phyloP scores from a whole-genome alignment of 2,329 filamentous ascomycete species.

The Fusarium sp. region DNA sequence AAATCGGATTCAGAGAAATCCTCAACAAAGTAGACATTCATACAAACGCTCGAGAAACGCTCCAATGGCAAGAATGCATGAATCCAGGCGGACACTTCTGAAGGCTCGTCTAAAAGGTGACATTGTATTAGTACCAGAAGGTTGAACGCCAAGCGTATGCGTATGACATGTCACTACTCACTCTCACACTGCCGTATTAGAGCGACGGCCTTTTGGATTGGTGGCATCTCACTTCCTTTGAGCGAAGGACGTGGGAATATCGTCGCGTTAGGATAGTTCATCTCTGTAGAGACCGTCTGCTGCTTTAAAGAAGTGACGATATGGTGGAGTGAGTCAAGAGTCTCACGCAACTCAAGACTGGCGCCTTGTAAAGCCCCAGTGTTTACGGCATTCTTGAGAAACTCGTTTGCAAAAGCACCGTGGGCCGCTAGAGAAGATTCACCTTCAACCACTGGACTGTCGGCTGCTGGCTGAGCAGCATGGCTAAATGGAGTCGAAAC shows the following conservation, averaged over 20 bases:
- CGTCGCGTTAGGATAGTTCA: slow-evolving; percentile 41
- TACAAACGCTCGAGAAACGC: slow-evolving; percentile 48
- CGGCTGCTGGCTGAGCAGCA: slow-evolving; percentile 32
- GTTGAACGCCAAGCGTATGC: background rate
- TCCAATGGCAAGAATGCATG: slow-evolving; percentile 46
- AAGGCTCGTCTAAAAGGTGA: slow-evolving; percentile 29
- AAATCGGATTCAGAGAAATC: slow-evolving; percentile 49
- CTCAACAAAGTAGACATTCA: slow-evolving; percentile 50
- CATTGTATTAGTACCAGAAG: slow-evolving; percentile 1
- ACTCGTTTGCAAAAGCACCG: slow-evolving; percentile 60
- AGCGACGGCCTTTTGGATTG: slow-evolving; percentile 39
- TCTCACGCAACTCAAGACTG: slow-evolving; percentile 50
- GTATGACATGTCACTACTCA: slow-evolving; percentile 8
- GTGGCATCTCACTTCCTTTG: slow-evolving; percentile 36
- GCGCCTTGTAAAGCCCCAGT: slow-evolving; percentile 44
- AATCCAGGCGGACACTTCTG: slow-evolving; percentile 44
- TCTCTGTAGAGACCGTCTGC: slow-evolving; percentile 39
- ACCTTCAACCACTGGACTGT: slow-evolving; percentile 55
- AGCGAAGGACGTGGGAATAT: slow-evolving; percentile 33
- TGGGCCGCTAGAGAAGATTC: slow-evolving; percentile 60
- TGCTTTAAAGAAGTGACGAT: slow-evolving; percentile 43
- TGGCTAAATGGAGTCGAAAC: slow-evolving; percentile 35
- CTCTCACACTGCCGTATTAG: slow-evolving; percentile 37
- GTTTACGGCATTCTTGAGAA: slow-evolving; percentile 54
- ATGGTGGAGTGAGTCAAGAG: slow-evolving; percentile 50